Percentiles rank a stretch among this genome's conserved stretches.
phyloP scores from a whole-genome alignment of 1,284 basidiomycete genomes.

The Ceratobasidium sp. region DNA sequence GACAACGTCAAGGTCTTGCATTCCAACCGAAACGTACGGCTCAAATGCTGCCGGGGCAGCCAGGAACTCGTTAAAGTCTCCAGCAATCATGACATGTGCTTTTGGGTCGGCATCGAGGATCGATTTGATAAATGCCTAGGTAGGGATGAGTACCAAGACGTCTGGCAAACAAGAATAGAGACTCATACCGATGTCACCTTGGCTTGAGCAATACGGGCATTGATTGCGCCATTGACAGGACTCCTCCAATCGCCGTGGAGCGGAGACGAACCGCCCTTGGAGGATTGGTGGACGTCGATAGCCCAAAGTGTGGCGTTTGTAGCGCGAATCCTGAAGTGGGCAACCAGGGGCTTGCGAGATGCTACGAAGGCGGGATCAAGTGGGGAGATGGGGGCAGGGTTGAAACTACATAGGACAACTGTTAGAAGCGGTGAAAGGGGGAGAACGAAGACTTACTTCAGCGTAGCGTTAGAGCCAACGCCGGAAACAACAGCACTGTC shows the following conservation, averaged over 20 bases:
- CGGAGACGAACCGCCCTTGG: conserved; percentile 65
- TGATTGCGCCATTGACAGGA: conserved; percentile 63
- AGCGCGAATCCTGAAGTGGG: conserved; percentile 44
- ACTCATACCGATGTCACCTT: conserved; percentile 56
- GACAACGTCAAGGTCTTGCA: conserved; percentile 61
- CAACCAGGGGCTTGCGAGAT: conserved; percentile 68
- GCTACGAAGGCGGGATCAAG: conserved; percentile 62
- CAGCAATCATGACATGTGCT: conserved; percentile 63
- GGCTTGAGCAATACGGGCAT: conserved; percentile 60
- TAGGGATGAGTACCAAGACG: neutral
- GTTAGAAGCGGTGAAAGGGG: neutral
- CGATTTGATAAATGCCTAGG: conserved; percentile 59
- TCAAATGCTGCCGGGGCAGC: conserved; percentile 62
- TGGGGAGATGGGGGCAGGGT: conserved; percentile 70
- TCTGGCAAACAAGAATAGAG: conserved; percentile 3
- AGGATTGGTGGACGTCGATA: conserved; percentile 66
- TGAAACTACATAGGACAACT: conserved; percentile 56
- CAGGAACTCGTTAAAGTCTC: conserved; percentile 70
- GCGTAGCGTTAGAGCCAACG: conserved; percentile 52
- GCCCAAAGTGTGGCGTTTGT: conserved; percentile 47
- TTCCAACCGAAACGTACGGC: conserved; percentile 53
- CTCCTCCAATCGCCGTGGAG: conserved; percentile 64
- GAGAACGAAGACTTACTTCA: conserved; percentile 55
- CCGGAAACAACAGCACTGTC: conserved; percentile 54
- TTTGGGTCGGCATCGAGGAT: conserved; percentile 56